These are phyloP conservation scores for Tolypocladium cylindrosporum DNA, from an alignment of 2,329 filamentous ascomycete genomes.

Conservation along the genomic window DNA sequence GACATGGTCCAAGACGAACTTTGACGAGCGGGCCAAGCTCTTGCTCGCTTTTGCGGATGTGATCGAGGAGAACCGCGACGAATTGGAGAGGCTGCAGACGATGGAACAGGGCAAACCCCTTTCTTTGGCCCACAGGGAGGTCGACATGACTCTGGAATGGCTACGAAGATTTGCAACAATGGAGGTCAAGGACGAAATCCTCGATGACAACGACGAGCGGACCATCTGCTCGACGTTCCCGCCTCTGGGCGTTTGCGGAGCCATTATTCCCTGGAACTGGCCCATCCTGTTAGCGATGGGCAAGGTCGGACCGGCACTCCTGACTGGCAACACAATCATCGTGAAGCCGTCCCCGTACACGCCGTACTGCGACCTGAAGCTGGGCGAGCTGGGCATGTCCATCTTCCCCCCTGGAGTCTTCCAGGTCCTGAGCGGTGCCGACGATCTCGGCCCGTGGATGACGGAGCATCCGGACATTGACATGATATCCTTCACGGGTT, in stretches of 20 bases:
- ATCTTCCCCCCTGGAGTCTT: slow-evolving; percentile 54
- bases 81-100: slow-evolving; percentile 11
- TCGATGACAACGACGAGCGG: slow-evolving; percentile 21
- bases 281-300: slow-evolving; percentile 29
- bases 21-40: slow-evolving; percentile 14
- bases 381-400: slow-evolving; percentile 44
- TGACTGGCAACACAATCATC: slow-evolving; percentile 47
- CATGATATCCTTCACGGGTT: slow-evolving; percentile 39
- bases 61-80: slow-evolving; percentile 12
- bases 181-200: slow-evolving; percentile 23
- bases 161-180: slow-evolving; percentile 17
- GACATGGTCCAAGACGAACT: slow-evolving; percentile 15
- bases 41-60: slow-evolving; percentile 15
- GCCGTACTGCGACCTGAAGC: slow-evolving; percentile 47
- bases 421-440: slow-evolving; percentile 49
- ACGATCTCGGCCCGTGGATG: slow-evolving; percentile 48
- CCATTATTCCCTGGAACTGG: slow-evolving; percentile 44
- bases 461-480: slow-evolving; percentile 46
- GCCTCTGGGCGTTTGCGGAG: slow-evolving; percentile 30
- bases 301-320: slow-evolving; percentile 46
- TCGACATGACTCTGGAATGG: slow-evolving; percentile 12
- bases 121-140: slow-evolving; percentile 8
- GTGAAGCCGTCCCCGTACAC: slow-evolving; percentile 49
- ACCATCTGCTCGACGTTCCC: slow-evolving; percentile 8
- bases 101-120: slow-evolving; percentile 15